phyloP scores from a whole-genome alignment of 345 rosid genomes.

The Lepidium sativum region DNA sequence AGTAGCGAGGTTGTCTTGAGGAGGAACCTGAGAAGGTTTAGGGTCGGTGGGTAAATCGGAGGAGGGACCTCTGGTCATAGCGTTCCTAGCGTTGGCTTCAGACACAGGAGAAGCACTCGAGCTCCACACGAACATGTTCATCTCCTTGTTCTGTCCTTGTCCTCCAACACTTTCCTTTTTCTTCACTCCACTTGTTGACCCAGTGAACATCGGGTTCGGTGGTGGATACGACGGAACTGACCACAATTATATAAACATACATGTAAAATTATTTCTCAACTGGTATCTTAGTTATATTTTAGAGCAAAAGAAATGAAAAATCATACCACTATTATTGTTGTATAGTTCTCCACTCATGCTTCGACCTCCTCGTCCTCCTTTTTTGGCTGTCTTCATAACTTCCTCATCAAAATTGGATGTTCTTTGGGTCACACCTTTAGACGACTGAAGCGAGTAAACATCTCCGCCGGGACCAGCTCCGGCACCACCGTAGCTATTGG shows the following conservation, averaged over 20 bases:
- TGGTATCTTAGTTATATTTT: conserved; percentile 34
- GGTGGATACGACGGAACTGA: conserved; percentile 67
- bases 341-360: conserved; percentile 66
- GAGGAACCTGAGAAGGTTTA: conserved; percentile 26
- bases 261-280: too few species aligned
- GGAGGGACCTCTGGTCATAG: conserved; percentile 41
- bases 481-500: conserved; percentile 33
- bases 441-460: conserved; percentile 66
- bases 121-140: conserved; percentile 99
- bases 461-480: conserved; percentile 42
- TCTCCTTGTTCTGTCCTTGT: conserved; percentile 45
- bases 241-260: neutral
- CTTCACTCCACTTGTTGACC: conserved; percentile 19
- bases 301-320: neutral
- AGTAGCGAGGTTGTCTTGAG: conserved; percentile 41
- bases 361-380: conserved; percentile 45
- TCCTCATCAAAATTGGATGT: conserved; percentile 76
- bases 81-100: conserved; percentile 49
- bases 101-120: conserved; percentile 83
- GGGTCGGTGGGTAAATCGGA: conserved; percentile 32
- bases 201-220: conserved; percentile 74
- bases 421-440: conserved; percentile 66
- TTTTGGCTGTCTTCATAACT: conserved; percentile 37
- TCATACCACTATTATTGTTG: conserved; percentile 31
- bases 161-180: conserved; percentile 34